A percentile compares a stretch with the other conserved stretches of the same genome.
Conservation (phyloP, 495 filamentous ascomycete genomes). For the Xylaria flabelliformis region DNA sequence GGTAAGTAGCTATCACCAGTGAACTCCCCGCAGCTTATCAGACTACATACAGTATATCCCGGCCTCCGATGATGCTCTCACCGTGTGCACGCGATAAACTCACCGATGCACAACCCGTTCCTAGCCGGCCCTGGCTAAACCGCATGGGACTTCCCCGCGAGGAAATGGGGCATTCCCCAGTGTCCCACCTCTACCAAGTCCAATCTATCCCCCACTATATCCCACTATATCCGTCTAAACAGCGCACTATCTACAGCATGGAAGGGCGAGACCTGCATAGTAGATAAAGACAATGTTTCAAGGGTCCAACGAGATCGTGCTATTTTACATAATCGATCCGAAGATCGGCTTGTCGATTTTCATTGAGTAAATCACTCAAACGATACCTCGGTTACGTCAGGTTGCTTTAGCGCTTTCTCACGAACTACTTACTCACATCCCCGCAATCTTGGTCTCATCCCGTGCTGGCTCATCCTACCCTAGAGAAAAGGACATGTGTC, state of each 20-base stretch:
- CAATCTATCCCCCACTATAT: background rate
- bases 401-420: background rate
- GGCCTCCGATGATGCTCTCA: background rate
- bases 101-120: slow-evolving; percentile 25
- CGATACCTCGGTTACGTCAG: background rate
- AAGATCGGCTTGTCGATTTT: background rate
- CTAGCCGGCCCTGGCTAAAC: slow-evolving; percentile 36
- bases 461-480: background rate
- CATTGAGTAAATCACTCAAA: background rate
- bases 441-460: background rate
- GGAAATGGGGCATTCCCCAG: slow-evolving; percentile 21
- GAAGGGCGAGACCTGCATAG: background rate
- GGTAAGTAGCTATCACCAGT: background rate
- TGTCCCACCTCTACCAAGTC: too few relatives aligned
- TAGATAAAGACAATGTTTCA: background rate
- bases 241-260: background rate
- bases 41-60: background rate
- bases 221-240: slow-evolving; percentile 7
- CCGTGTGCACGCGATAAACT: background rate
- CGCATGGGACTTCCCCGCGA: slow-evolving; percentile 36
- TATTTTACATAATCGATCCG: slow-evolving; percentile 16
- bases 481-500: background rate
- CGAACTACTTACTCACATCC: background rate
- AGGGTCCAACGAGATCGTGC: background rate
- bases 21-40: slow-evolving; percentile 19